These are phyloP conservation scores for Colletotrichum abscissum DNA, from an alignment of 2,329 filamentous ascomycete species.

Conservation along the genomic window DNA sequence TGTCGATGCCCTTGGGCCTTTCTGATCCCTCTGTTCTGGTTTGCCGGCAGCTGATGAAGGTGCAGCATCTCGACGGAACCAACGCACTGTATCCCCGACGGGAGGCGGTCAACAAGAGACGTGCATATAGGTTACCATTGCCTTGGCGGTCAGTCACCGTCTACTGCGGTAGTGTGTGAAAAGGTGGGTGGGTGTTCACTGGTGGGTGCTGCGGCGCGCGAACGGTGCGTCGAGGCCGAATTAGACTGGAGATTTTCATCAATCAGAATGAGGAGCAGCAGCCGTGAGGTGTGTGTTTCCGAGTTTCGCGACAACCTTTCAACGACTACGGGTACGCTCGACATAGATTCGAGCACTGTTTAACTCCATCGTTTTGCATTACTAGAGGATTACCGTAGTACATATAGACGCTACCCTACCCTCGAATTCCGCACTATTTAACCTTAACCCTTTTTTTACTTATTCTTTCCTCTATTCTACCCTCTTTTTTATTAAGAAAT, in stretches of 20 bases:
- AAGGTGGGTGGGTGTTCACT: slow-evolving; percentile 2
- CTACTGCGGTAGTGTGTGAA: not conserved
- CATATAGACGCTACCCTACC: too few species aligned
- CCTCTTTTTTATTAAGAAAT: too few species aligned
- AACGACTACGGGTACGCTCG: not conserved
- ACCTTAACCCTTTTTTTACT: too few species aligned
- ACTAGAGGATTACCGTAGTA: too few species aligned
- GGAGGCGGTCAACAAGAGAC: slow-evolving; percentile 26
- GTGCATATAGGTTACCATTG: not conserved
- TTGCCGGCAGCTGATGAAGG: not conserved
- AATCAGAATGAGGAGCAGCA: slow-evolving; percentile 23
- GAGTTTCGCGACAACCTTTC: not conserved
- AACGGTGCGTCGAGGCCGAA: not conserved
- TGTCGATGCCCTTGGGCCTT: not conserved
- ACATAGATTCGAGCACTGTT: not conserved
- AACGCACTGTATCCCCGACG: not conserved
- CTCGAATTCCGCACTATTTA: too few species aligned
- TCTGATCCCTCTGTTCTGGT: not conserved
- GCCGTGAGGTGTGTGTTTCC: not conserved
- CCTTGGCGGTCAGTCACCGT: slow-evolving; percentile 25
- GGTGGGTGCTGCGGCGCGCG: slow-evolving; percentile 5
- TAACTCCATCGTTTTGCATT: too few species aligned
- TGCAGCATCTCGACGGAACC: not conserved
- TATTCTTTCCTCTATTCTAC: too few species aligned
- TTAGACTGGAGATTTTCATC: slow-evolving; percentile 18